A percentile compares a stretch with the other conserved stretches of the same genome.
Conservation (phyloP, 2,329 filamentous ascomycete genomes). For the Aureobasidium leucospermi region DNA sequence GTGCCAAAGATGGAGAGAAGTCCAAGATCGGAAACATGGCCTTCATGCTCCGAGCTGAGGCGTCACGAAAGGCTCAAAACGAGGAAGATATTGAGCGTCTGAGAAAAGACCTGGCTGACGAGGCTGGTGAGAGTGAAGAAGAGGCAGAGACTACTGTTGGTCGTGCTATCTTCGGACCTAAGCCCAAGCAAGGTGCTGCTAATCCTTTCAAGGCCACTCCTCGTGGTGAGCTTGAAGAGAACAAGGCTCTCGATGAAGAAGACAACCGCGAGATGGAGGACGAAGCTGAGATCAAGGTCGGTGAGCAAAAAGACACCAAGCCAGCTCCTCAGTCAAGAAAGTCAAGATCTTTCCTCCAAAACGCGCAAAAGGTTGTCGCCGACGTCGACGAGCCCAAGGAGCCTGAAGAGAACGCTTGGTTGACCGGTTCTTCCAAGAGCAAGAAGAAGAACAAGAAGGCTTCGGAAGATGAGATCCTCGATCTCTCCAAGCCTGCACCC, state of each 20-base stretch:
- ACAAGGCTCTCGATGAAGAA: constrained; percentile 42
- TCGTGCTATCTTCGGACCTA: constrained; percentile 61
- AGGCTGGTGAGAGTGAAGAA: constrained; percentile 49
- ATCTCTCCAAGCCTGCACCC: constrained; percentile 16
- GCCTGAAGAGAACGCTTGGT: constrained; percentile 17
- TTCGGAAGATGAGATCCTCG: constrained; percentile 15
- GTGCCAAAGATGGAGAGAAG: constrained; percentile 26
- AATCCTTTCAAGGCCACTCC: constrained; percentile 23
- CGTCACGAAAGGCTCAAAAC: constrained; percentile 67
- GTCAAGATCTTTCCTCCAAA: constrained; percentile 20
- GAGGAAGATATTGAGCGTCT: constrained; percentile 58
- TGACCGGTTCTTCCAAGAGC: constrained; percentile 21
- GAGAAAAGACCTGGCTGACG: constrained; percentile 59
- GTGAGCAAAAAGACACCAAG: constrained; percentile 20
- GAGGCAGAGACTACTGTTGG: constrained; percentile 56
- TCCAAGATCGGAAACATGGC: constrained; percentile 74
- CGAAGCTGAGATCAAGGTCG: constrained; percentile 31
- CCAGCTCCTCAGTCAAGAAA: constrained; percentile 16
- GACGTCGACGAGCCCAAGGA: constrained; percentile 5
- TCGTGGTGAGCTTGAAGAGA: constrained; percentile 55
- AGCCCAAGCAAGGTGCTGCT: constrained; percentile 25
- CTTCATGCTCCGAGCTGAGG: constrained; percentile 90
- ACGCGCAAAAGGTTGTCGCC: constrained; percentile 6
- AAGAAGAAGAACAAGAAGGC: constrained; percentile 14
- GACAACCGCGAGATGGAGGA: constrained; percentile 21